Conservation (phyloP, 108 stramenopile genomes). For the Pinguiococcus pyrenoidosus region DNA sequence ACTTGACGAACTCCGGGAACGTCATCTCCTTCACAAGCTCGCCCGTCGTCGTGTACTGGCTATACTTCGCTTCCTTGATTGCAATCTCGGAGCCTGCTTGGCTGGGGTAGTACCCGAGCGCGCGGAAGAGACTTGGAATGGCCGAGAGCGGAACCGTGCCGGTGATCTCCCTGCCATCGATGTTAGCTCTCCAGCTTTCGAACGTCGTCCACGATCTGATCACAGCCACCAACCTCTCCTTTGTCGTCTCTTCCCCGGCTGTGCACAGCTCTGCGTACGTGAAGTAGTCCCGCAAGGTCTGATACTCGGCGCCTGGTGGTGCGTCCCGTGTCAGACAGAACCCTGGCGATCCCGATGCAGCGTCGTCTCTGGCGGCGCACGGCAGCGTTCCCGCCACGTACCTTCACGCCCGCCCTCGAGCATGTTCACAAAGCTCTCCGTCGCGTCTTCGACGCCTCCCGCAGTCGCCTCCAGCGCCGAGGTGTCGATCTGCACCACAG, state of each 20-base stretch:
- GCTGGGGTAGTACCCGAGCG: conserved; percentile 44
- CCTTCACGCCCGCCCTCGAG: conserved; percentile 34
- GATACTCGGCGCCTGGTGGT: conserved; percentile 29
- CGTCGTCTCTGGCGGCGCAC: no score
- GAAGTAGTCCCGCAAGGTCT: conserved; percentile 48
- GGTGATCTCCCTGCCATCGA: no score
- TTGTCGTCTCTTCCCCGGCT: conserved; percentile 40
- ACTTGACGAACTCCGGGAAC: conserved; percentile 22
- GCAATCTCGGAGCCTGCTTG: no score
- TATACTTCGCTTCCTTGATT: conserved; percentile 40
- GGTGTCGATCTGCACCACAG: no score
- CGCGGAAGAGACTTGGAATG: conserved; percentile 42
- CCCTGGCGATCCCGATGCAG: no score
- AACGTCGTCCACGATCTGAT: not conserved
- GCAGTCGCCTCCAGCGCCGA: not conserved
- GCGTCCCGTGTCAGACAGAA: no score
- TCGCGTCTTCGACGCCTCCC: not conserved
- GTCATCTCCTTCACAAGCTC: conserved; percentile 12
- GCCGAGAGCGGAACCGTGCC: conserved; percentile 28
- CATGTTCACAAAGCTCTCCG: conserved; percentile 29
- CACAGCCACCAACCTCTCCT: conserved; percentile 20
- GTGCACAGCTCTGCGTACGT: conserved; percentile 43
- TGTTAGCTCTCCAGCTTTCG: not conserved
- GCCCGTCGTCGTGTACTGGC: conserved; percentile 29
- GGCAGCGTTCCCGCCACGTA: no score